Evolutionary conservation across 306 rosid species (phyloP).

Genomic region (Mimosa pudica): DNA sequence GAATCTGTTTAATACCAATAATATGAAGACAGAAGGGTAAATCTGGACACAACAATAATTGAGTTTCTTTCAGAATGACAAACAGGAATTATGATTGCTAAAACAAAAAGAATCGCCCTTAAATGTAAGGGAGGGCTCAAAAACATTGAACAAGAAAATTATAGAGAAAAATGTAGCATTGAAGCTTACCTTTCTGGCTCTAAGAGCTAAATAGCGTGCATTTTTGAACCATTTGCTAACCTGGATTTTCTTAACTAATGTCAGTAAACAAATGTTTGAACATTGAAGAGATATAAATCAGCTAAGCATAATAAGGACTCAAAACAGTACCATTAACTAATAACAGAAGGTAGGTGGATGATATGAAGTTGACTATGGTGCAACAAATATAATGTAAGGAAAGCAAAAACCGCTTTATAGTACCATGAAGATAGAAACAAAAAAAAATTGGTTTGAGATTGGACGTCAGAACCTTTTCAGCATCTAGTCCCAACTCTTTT

Average conservation of each 20-base stretch:
- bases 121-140: background rate
- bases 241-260: constrained; percentile 48
- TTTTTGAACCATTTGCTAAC: constrained; percentile 97
- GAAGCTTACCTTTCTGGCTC: constrained; percentile 67
- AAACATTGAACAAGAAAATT: background rate
- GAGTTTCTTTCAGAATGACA: background rate
- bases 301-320: constrained; percentile 9
- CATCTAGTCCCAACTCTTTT: constrained; percentile 78
- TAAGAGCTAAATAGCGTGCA: constrained; percentile 82
- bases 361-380: constrained; percentile 12
- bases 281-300: constrained; percentile 22
- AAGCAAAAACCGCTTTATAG: background rate
- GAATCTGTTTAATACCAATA: background rate
- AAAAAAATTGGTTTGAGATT: constrained; percentile 12
- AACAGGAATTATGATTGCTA: background rate
- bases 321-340: constrained; percentile 19
- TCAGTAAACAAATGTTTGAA: constrained; percentile 26
- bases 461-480: constrained; percentile 60
- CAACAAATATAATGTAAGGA: constrained; percentile 14
- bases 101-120: constrained; percentile 19
- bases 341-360: constrained; percentile 6
- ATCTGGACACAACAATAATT: background rate
- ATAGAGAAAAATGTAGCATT: background rate
- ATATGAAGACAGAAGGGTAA: background rate
- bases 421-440: constrained; percentile 17